phyloP scores from a whole-genome alignment of 768 basidiomycete genomes.

The Suillus placidus region DNA sequence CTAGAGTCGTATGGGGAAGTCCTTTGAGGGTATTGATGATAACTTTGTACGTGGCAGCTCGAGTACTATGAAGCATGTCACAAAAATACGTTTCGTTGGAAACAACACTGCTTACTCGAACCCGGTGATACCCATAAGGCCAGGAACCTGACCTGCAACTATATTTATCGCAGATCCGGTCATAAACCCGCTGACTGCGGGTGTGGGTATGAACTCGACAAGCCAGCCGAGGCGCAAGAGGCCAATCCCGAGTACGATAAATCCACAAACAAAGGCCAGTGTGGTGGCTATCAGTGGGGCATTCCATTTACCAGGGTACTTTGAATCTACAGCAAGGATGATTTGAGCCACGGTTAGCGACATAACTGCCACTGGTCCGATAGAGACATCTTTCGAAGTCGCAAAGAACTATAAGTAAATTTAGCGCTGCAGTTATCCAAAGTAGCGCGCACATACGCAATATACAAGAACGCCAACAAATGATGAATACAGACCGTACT shows the following conservation, averaged over 20 bases:
- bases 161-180: constrained; percentile 97
- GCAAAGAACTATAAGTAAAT: constrained; percentile 75
- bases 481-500: constrained; percentile 94
- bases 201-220: constrained; percentile 90
- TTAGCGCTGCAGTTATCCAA: background rate
- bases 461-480: constrained; percentile 88
- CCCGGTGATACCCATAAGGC: constrained; percentile 82
- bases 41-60: constrained; percentile 81
- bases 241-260: constrained; percentile 89
- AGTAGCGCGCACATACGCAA: constrained; percentile 55
- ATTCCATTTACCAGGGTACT: constrained; percentile 59
- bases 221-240: constrained; percentile 90
- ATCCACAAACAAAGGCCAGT: constrained; percentile 85
- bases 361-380: constrained; percentile 99
- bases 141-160: constrained; percentile 84
- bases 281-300: constrained; percentile 80
- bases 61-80: constrained; percentile 55
- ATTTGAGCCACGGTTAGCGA: constrained; percentile 85
- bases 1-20: constrained; percentile 65
- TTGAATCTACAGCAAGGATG: constrained; percentile 62
- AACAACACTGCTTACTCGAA: constrained; percentile 62
- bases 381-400: constrained; percentile 98
- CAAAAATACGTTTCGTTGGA: constrained; percentile 4
- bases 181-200: constrained; percentile 91
- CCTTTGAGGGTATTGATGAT: constrained; percentile 94